Conservation (phyloP, 306 rosid genomes). For the Cucumis hystrix region DNA sequence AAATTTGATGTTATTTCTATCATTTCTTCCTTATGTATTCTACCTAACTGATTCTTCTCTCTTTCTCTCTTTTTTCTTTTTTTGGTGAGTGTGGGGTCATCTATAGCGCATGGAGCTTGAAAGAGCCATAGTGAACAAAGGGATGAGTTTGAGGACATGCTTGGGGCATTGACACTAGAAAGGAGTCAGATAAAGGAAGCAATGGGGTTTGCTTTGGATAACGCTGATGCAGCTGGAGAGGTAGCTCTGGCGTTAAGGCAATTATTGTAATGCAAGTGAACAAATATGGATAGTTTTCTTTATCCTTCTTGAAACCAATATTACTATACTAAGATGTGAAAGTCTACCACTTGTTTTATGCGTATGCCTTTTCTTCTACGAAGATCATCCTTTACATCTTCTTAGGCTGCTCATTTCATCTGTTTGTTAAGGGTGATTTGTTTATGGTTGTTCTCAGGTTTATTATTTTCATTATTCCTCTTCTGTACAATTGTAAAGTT, state of each 20-base stretch:
- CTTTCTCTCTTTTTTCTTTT: not conserved
- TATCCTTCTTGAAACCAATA: not conserved
- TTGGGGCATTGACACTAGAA: slow-evolving; percentile 91
- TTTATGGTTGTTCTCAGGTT: not conserved
- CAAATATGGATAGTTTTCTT: not conserved
- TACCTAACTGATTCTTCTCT: not conserved
- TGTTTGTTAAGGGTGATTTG: not conserved
- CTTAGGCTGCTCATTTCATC: not conserved
- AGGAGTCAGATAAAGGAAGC: slow-evolving; percentile 95
- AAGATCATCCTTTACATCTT: not conserved
- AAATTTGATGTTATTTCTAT: not conserved
- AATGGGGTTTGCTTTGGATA: slow-evolving; percentile 96
- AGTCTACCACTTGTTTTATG: not conserved
- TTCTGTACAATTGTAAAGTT: not conserved
- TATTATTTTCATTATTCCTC: not conserved
- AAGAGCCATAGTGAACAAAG: slow-evolving; percentile 95
- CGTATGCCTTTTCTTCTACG: not conserved
- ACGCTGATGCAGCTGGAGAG: slow-evolving; percentile 99
- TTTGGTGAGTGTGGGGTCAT: not conserved
- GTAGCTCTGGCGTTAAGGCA: slow-evolving; percentile 38
- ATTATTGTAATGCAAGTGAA: not conserved
- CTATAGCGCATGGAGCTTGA: slow-evolving; percentile 85
- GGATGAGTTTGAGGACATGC: slow-evolving; percentile 99
- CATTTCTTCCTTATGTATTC: not conserved
- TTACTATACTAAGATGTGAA: not conserved